phyloP scores from a whole-genome alignment of 2,329 filamentous ascomycete genomes.

The Scytalidium lignicola region DNA sequence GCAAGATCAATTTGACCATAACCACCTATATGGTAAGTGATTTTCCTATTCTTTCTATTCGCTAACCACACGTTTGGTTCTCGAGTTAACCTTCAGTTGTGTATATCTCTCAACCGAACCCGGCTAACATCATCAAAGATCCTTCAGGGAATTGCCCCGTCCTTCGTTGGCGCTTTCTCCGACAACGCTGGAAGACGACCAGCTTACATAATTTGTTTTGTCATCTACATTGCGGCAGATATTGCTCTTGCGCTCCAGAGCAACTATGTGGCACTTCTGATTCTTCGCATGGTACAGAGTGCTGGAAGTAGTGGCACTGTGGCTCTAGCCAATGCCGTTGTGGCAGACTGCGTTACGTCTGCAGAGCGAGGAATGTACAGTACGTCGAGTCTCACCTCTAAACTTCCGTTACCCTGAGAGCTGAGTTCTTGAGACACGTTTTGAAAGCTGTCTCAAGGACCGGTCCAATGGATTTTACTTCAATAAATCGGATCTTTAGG shows the following conservation, averaged over 20 bases:
- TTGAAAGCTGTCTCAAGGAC: constrained; percentile 43
- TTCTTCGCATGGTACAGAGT: constrained; percentile 50
- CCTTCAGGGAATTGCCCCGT: constrained; percentile 52
- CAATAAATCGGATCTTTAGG: too few species aligned
- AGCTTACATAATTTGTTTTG: constrained; percentile 46
- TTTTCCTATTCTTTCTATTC: too few species aligned
- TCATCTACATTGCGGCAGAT: constrained; percentile 47
- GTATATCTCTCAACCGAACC: too few species aligned
- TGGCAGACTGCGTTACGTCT: constrained; percentile 63
- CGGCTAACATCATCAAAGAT: too few species aligned
- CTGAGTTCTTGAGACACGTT: constrained; percentile 29
- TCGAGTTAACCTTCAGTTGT: too few species aligned
- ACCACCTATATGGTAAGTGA: constrained; percentile 29
- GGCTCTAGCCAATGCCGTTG: constrained; percentile 61
- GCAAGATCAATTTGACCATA: constrained; percentile 30
- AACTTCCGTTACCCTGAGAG: constrained; percentile 62
- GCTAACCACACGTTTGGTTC: too few species aligned
- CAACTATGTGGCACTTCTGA: constrained; percentile 43
- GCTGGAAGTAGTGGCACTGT: constrained; percentile 49
- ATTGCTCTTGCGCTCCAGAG: constrained; percentile 45
- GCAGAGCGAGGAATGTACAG: constrained; percentile 63
- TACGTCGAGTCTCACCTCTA: too few species aligned
- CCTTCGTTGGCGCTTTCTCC: constrained; percentile 48
- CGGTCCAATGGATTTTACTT: too few species aligned
- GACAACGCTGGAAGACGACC: constrained; percentile 48